A percentile compares a stretch with the other conserved stretches of the same genome.
Conservation (phyloP, 202 grass and related monocot species). For the Alloteropsis angusta region DNA sequence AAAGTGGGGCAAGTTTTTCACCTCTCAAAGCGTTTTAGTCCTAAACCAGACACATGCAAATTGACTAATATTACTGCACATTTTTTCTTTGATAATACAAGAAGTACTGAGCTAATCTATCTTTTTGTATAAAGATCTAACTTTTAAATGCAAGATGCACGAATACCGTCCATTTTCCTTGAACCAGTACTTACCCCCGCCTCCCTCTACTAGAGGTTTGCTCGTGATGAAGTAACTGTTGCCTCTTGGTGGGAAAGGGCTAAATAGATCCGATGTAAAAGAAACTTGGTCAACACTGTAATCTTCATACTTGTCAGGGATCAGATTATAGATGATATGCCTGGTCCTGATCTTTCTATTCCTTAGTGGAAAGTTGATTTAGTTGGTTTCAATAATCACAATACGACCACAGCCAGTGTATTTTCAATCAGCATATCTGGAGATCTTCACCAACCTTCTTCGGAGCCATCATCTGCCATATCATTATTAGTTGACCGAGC, state of each 20-base stretch:
- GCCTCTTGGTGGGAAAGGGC: not conserved
- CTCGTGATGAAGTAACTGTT: not conserved
- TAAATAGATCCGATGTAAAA: not conserved
- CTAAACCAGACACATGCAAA: not conserved
- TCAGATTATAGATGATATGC: conserved; percentile 8
- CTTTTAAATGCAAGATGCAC: not conserved
- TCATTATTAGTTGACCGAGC: conserved; percentile 27
- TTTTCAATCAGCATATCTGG: conserved; percentile 22
- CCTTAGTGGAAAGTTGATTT: not conserved
- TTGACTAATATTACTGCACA: not conserved
- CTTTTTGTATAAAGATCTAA: not conserved
- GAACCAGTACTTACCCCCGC: not conserved
- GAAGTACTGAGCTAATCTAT: not conserved
- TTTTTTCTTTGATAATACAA: not conserved
- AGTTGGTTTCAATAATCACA: not conserved
- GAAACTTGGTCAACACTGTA: not conserved
- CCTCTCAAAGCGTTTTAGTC: conserved; percentile 20
- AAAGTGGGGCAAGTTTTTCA: conserved; percentile 43
- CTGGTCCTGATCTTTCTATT: not conserved
- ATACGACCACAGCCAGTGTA: not conserved
- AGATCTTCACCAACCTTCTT: conserved; percentile 30
- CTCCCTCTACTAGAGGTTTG: not conserved
- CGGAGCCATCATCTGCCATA: conserved; percentile 16
- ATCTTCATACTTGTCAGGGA: not conserved
- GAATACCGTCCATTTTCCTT: not conserved